Evolutionary conservation across 768 basidiomycete genomes (phyloP), one percentile per base, ranked within the genome.

Genomic region (Russula brevipes): DNA sequence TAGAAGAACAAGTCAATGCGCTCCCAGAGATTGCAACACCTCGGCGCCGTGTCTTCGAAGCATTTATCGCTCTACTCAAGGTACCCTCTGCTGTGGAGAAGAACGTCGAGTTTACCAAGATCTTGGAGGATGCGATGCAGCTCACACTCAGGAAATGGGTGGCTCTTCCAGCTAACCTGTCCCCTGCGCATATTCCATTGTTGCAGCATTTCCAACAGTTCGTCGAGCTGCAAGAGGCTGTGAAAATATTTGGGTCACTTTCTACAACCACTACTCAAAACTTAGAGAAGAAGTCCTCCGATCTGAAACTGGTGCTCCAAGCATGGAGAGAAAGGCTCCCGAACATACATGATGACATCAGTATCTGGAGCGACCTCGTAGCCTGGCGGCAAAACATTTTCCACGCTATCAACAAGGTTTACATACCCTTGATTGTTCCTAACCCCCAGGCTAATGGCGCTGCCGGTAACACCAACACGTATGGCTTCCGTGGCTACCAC

Each of bases 371-470:
- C 66, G 97, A 99, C 74, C 82, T 99, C n/a, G 93, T 99, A 4
- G 94, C 95, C 16, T 99, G 97, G 97, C 79, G 97, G 59, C 97
- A 98, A 74, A 98, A 98, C 72, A 94, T 99, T 53, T 99, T 99
- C 79, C 84, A 89, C 67, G 90, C 94, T 16, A 97, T 99, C 76
- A 99, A 98, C 73, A 91, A 93, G 71, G 85, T 91, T 2, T 98
- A 98, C 67, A 86, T 98, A 51, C 97, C 97, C 10, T 83, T 99
- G 51, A 94, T 98, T 60, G 77, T 70, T 17, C 66, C 78, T 41
- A 82, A 80, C 63, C 62, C 63, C 41, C 84, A 84, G 68, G 76
- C 76, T 31, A 77, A 78, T 46, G 80, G 78, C 49, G 76, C 81
- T 12, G 72, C 82, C 17, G 81, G 77, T 42, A 88, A 82, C 62